Base-by-base conservation (phyloP, 176 grass and related monocot species). In the Zoysia japonica region DNA sequence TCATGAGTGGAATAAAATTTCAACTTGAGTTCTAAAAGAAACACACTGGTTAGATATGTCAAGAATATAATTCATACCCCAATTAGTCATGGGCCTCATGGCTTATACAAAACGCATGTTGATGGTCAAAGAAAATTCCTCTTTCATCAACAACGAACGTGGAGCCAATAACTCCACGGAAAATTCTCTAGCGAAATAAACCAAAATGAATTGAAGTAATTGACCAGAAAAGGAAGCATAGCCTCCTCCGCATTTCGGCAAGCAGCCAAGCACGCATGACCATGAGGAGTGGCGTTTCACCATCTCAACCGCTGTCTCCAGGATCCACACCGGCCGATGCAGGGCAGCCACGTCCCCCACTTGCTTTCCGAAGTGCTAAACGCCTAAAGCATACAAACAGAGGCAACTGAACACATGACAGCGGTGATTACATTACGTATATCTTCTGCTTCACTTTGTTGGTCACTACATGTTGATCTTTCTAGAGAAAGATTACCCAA, bases 301-400 rank as follows among this genome's bases (percentile, higher is more conserved):
- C 69, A 63, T 82, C 65, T 81, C 65, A 79, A 54, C 46, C 37
- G 54, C 80, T 75, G 20, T 70, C 46, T 70, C 16, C 35, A 40
- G 4, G 10, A n/a, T 60, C 80, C 41, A 55, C 19, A 54, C 11
- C 65, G 6, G 51, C 62, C 81, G 59, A 43, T 48, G 70, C 84
- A n/a, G 49, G 67, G 47, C 59, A 77, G 36, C 80, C 80, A 87
- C 68, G 43, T 74, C 38, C 38, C n/a, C 59, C 50, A 52, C 2
- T 51, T 61, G 62, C 61, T 74, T 67, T 83, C 38, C 68, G 37
- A 51, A 65, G 48, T 71, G 72, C 66, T 35, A 68, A 62, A 60
- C 17, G 66, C 49, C 43, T 42, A 51, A 52, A 3, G 14, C 73
- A 71, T 64, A 54, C 3, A 5, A 53, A 70, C 55, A 87, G 79